Percentiles rank a stretch among this genome's conserved stretches.
These are phyloP conservation scores for Camellia japonica DNA, from an alignment of 148 eudicot genomes.

Conservation along the genomic window DNA sequence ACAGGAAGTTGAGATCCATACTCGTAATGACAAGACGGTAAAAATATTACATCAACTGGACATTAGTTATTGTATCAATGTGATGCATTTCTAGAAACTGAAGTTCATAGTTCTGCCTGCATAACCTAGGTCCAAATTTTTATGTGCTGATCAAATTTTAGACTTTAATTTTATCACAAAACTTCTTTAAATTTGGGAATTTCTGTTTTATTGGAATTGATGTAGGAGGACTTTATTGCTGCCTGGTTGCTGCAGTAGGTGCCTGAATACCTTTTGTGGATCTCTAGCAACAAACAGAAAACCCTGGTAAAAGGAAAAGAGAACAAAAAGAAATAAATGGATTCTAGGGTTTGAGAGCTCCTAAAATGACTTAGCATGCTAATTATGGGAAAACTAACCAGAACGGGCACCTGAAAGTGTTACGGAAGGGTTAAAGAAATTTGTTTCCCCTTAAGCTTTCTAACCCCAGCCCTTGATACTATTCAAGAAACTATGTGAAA, in stretches of 20 bases:
- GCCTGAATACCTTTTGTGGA: neutral
- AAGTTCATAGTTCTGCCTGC: neutral
- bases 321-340: neutral
- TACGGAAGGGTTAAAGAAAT: neutral
- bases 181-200: neutral
- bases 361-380: neutral
- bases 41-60: constrained; percentile 3
- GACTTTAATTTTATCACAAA: neutral
- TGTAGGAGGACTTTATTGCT: neutral
- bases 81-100: constrained; percentile 1
- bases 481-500: neutral
- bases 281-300: constrained; percentile 6
- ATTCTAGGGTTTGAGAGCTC: constrained; percentile 3
- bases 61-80: neutral
- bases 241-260: neutral
- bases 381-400: neutral
- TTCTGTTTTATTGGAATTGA: neutral
- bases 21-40: constrained; percentile 47
- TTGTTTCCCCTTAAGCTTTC: neutral
- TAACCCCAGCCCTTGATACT: neutral
- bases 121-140: neutral
- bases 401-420: neutral
- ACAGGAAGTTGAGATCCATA: constrained; percentile 41
- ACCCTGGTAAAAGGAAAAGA: neutral
- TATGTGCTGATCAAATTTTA: neutral